Conservation (phyloP, 352 stramenopile species). For the Pythium rishiriense region DNA sequence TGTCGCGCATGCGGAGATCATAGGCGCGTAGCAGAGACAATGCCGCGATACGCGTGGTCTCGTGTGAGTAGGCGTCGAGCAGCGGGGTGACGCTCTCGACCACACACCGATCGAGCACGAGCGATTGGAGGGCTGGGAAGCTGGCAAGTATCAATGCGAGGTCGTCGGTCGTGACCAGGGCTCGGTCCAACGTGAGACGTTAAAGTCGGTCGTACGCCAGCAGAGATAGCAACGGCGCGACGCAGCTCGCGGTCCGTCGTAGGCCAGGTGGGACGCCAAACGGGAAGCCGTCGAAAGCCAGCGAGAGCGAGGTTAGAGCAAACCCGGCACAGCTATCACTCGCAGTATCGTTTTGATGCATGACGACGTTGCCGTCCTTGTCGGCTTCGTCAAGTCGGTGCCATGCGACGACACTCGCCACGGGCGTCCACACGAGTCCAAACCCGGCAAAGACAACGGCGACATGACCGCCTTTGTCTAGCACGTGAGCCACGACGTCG, state of each 20-base stretch:
- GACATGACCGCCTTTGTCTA: neutral
- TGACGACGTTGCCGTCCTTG: too few species aligned
- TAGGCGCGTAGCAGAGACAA: neutral
- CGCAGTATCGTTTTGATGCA: neutral
- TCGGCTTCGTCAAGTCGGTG: neutral
- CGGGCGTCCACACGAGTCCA: neutral
- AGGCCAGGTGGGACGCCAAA: neutral
- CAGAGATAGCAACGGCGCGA: neutral
- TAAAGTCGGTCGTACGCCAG: neutral
- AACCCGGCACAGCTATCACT: too few species aligned
- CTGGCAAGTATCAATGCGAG: neutral
- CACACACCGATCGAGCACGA: neutral
- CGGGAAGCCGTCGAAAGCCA: neutral
- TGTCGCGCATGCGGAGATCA: neutral
- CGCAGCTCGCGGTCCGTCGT: too few species aligned
- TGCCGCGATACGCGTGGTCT: neutral
- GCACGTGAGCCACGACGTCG: too few species aligned
- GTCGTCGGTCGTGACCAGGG: neutral
- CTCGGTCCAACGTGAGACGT: neutral
- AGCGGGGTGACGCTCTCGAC: neutral
- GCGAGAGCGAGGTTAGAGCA: neutral
- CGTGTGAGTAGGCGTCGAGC: too few species aligned
- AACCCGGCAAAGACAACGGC: neutral
- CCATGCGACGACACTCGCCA: neutral
- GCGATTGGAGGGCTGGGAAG: neutral